These are phyloP conservation scores for Globisporangium echinulatum DNA, from an alignment of 352 stramenopile species.

Conservation along the genomic window DNA sequence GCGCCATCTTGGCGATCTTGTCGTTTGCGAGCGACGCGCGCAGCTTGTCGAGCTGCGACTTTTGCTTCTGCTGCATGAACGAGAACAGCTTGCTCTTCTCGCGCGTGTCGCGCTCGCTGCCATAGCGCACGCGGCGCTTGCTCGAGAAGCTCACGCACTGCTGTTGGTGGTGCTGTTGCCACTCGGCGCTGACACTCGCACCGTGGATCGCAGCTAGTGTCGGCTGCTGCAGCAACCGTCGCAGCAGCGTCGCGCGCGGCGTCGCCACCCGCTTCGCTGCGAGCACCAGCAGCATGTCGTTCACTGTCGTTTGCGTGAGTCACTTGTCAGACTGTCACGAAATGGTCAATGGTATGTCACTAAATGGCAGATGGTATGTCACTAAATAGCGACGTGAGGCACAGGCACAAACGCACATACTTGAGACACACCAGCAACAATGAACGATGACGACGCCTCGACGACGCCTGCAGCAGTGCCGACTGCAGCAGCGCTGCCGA, in stretches of 20 bases:
- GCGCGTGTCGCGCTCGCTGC: conserved; percentile 13
- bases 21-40: conserved; percentile 24
- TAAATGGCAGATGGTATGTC: too few relatives aligned
- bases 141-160: conserved; percentile 22
- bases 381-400: too few relatives aligned
- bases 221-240: not conserved
- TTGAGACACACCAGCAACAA: not conserved
- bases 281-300: not conserved
- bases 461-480: not conserved
- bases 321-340: too few relatives aligned
- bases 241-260: not conserved
- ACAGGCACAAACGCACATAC: too few relatives aligned
- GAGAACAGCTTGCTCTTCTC: conserved; percentile 19
- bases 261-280: not conserved
- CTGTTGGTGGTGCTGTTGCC: not conserved
- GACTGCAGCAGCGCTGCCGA: conserved; percentile 20
- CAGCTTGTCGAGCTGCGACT: conserved; percentile 35
- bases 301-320: not conserved
- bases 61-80: conserved; percentile 32
- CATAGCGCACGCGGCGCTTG: conserved; percentile 25
- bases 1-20: conserved; percentile 7
- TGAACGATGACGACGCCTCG: not conserved
- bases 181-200: not conserved
- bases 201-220: not conserved
- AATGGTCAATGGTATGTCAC: too few relatives aligned